A percentile compares a stretch with the other conserved stretches of the same genome.
These are phyloP conservation scores for Pythium scleroteichum DNA, from an alignment of 352 stramenopile genomes.

Conservation along the genomic window DNA sequence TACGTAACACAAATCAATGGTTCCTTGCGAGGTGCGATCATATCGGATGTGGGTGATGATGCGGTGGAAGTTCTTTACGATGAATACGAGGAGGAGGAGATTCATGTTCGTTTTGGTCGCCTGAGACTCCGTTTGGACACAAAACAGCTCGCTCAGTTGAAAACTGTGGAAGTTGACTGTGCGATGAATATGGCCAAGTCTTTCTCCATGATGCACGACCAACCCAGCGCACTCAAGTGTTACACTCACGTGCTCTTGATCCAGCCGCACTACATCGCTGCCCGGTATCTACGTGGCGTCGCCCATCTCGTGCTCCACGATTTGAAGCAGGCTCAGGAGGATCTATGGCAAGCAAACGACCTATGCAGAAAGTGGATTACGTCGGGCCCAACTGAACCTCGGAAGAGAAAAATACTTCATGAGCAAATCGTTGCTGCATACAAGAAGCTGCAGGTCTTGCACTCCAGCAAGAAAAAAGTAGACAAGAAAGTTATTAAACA, in stretches of 20 bases:
- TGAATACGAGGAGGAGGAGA: constrained; percentile 40
- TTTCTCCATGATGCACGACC: constrained; percentile 51
- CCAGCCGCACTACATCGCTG: constrained; percentile 48
- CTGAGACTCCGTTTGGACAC: constrained; percentile 65
- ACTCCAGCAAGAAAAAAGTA: constrained; percentile 75
- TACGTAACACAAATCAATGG: constrained; percentile 35
- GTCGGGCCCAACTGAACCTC: constrained; percentile 23
- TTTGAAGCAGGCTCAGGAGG: constrained; percentile 56
- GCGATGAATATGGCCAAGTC: constrained; percentile 86
- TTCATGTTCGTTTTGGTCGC: constrained; percentile 46
- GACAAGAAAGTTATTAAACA: constrained; percentile 86
- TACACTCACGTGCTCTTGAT: constrained; percentile 51
- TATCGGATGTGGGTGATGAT: constrained; percentile 58
- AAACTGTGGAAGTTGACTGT: constrained; percentile 59
- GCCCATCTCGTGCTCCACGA: constrained; percentile 65
- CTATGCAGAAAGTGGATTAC: constrained; percentile 53
- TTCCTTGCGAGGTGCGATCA: constrained; percentile 54
- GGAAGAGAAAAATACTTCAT: constrained; percentile 42
- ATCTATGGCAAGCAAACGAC: constrained; percentile 70
- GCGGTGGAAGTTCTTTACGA: constrained; percentile 71
- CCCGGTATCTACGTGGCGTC: constrained; percentile 72
- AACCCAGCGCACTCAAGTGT: constrained; percentile 58
- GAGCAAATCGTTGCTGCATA: constrained; percentile 63
- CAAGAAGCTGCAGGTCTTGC: constrained; percentile 69
- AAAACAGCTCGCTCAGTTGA: constrained; percentile 45